Conservation (phyloP, 768 basidiomycete genomes). For the Boletus edulis region DNA sequence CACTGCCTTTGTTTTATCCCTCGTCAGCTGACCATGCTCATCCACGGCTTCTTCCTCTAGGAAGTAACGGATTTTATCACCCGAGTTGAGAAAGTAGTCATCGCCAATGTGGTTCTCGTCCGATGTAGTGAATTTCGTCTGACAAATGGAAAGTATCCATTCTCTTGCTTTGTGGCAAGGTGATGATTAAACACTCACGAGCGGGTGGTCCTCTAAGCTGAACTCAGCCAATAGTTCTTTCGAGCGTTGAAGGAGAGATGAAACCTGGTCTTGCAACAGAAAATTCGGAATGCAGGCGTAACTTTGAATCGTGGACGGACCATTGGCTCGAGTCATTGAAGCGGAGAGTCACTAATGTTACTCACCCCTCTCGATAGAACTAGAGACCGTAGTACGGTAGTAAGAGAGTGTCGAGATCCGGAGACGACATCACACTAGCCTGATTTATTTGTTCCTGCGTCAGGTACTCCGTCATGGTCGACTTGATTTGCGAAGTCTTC, state of each 20-base stretch:
- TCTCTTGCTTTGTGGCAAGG: not conserved
- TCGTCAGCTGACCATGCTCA: conserved; percentile 61
- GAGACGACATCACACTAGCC: conserved; percentile 33
- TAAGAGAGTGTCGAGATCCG: not conserved
- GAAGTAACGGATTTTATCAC: conserved; percentile 95
- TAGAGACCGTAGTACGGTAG: conserved; percentile 18
- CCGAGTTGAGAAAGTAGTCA: conserved; percentile 88
- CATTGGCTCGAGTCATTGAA: not conserved
- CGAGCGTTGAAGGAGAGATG: conserved; percentile 64
- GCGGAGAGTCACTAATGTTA: not conserved
- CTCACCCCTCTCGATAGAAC: conserved; percentile 62
- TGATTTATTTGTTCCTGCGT: conserved; percentile 56
- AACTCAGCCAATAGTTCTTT: conserved; percentile 79
- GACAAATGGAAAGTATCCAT: not conserved
- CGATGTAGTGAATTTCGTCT: conserved; percentile 89
- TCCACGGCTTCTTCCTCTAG: conserved; percentile 87
- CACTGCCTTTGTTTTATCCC: conserved; percentile 73
- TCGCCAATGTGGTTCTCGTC: conserved; percentile 82
- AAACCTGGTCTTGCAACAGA: conserved; percentile 54
- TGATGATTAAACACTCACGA: conserved; percentile 44
- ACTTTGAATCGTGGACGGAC: conserved; percentile 44
- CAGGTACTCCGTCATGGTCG: conserved; percentile 40
- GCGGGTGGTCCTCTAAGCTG: conserved; percentile 72
- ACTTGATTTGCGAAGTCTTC: not conserved
- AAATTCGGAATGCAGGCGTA: conserved; percentile 81